Conservation (phyloP, 768 basidiomycete species). For the Pleurotus ostreatus region DNA sequence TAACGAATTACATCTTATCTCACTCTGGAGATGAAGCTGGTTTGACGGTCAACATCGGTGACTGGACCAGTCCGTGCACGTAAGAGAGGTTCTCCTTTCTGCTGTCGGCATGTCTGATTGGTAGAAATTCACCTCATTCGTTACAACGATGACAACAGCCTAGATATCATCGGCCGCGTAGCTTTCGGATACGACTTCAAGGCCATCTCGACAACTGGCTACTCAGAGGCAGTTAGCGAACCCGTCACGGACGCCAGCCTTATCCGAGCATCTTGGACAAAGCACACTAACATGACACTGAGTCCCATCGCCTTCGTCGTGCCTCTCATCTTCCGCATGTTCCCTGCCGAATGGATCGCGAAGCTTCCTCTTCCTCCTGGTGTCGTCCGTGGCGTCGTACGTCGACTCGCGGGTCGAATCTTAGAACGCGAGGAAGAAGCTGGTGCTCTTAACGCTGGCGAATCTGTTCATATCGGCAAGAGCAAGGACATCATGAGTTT, state of each 20-base stretch:
- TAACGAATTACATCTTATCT: conserved; percentile 19
- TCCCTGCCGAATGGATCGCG: conserved; percentile 16
- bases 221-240: not conserved
- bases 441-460: not conserved
- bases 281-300: conserved; percentile 16
- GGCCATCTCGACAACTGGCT: conserved; percentile 10
- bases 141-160: conserved; percentile 8
- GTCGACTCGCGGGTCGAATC: conserved; percentile 18
- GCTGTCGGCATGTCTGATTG: not conserved
- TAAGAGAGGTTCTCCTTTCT: conserved; percentile 9
- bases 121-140: not conserved
- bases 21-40: conserved; percentile 10
- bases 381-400: conserved; percentile 13
- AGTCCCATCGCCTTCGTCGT: conserved; percentile 20
- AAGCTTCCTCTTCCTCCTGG: conserved; percentile 4
- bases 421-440: conserved; percentile 16
- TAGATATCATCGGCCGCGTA: conserved; percentile 29
- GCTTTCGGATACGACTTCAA: conserved; percentile 39
- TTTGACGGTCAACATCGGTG: conserved; percentile 17
- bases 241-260: conserved; percentile 17
- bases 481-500: conserved; percentile 22
- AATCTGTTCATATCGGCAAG: not conserved
- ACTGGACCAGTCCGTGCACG: conserved; percentile 19
- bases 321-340: conserved; percentile 22
- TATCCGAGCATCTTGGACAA: conserved; percentile 20